Evolutionary conservation across 805 yeast species (phyloP), one percentile per base, ranked within the genome.

Genomic region (Sugiyamaella qingdaonensis): DNA sequence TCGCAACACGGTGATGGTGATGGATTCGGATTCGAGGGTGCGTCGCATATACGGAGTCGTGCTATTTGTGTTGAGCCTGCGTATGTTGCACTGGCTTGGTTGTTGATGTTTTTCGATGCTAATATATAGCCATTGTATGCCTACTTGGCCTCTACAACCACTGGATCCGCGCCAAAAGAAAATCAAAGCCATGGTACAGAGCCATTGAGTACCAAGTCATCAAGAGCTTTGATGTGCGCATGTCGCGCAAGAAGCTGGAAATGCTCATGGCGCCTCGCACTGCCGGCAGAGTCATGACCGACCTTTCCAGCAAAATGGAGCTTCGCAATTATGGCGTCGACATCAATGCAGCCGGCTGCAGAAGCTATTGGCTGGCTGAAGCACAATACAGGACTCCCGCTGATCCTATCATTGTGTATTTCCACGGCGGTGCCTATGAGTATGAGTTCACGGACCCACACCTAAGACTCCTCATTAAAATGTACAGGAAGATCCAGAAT

Each of bases 401-500:
- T n/a, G 59, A 56, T 48, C 59, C 59, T 2, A 36, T 56, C 4
- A n/a, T 56, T 10, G 43, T 56, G 11, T 54, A 36, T 31, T 54
- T 50, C 49, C 59, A 56, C 41, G 59, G 59, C 3, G 59, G 59
- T 3, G 55, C 55, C 21, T 56, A 43, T 46, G 59, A 39, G 13
- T 35, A 54, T 11, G 48, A 41, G 35, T 14, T 42, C 16, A 18
- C 43, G n/a, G 32, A 14, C 3, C 39, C 48, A 2, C 48, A 47
- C 11, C 16, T 48, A 2, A 2, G 21, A 10, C 44, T 54, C 14
- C n/a, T 51, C 10, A 33, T 29, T 7, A 34, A 45, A 14, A 2
- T 56, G 3, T 46, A 50, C 34, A n/a, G 42, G 4, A 18, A n/a
- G 10, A 14, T 51, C 10, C 31, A 39, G 1, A 56, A 53, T 27